Percentiles rank a stretch among this genome's conserved stretches.
Conservation (phyloP, 805 yeast species). For the Debaryomyces castellii region DNA sequence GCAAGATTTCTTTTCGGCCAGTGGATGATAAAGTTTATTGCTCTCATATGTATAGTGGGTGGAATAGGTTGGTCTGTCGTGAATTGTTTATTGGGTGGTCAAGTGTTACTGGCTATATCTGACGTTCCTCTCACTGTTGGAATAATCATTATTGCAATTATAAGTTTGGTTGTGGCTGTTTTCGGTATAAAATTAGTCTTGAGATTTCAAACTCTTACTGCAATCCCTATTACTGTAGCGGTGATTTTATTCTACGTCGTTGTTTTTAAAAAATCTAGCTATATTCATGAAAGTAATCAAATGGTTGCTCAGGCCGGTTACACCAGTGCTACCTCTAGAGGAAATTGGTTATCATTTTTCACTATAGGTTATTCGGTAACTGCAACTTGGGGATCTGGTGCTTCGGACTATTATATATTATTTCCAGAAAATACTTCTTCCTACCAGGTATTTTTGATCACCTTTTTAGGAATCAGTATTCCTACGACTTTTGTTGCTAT, state of each 20-base stretch:
- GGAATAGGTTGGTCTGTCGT: constrained; percentile 40
- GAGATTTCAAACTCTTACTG: constrained; percentile 25
- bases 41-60: constrained; percentile 30
- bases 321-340: constrained; percentile 18
- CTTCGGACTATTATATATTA: constrained; percentile 32
- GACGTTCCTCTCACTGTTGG: constrained; percentile 28
- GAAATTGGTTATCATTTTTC: constrained; percentile 36
- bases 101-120: constrained; percentile 26
- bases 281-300: constrained; percentile 18
- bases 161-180: constrained; percentile 27
- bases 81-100: constrained; percentile 39
- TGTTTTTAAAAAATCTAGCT: constrained; percentile 21
- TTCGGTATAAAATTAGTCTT: constrained; percentile 33
- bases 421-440: constrained; percentile 30
- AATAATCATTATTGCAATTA: constrained; percentile 26
- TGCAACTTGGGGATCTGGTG: constrained; percentile 36
- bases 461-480: constrained; percentile 25
- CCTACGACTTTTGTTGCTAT: constrained; percentile 37
- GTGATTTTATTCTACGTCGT: constrained; percentile 30
- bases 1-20: constrained; percentile 35
- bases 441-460: constrained; percentile 24
- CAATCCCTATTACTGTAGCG: constrained; percentile 30
- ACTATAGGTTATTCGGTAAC: constrained; percentile 36
- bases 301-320: constrained; percentile 15
- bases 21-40: constrained; percentile 34